Conservation (phyloP, 352 stramenopile genomes). For the Phytopythium helicoides region DNA sequence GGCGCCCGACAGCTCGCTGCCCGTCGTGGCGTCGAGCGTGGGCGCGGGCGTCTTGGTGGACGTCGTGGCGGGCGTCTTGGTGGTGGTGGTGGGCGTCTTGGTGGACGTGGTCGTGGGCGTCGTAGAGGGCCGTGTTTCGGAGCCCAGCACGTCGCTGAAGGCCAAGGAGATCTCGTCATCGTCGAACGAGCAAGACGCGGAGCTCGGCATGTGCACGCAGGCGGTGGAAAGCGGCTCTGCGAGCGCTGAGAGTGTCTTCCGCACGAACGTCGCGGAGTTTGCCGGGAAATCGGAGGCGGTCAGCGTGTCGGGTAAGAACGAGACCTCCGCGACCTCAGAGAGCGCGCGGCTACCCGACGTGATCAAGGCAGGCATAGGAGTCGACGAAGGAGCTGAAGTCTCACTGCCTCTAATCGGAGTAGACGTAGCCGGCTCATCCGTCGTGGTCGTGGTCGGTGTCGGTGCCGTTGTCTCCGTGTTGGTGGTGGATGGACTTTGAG, state of each 20-base stretch:
- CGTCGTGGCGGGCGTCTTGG: too few species aligned
- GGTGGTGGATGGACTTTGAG: too few species aligned
- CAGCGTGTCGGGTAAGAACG: too few species aligned
- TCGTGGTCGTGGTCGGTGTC: too few species aligned
- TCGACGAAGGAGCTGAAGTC: too few species aligned
- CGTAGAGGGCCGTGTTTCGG: not conserved
- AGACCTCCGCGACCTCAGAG: too few species aligned
- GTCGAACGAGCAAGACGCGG: not conserved
- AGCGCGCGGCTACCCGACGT: too few species aligned
- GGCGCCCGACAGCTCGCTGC: not conserved
- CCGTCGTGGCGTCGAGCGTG: not conserved
- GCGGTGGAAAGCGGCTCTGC: not conserved
- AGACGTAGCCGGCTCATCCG: too few species aligned
- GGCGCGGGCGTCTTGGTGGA: not conserved
- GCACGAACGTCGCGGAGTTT: not conserved
- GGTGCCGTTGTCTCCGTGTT: too few species aligned
- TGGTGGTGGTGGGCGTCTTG: not conserved
- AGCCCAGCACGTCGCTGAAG: not conserved
- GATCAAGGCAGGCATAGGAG: too few species aligned
- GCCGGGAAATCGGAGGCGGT: not conserved
- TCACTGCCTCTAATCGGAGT: too few species aligned
- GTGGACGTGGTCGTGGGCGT: not conserved
- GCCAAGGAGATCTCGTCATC: slow-evolving; percentile 1
- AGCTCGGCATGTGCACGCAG: slow-evolving; percentile 6
- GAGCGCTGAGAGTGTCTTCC: not conserved